Evolutionary conservation across 257 asterid species (phyloP).

Genomic region (Sherardia arvensis): DNA sequence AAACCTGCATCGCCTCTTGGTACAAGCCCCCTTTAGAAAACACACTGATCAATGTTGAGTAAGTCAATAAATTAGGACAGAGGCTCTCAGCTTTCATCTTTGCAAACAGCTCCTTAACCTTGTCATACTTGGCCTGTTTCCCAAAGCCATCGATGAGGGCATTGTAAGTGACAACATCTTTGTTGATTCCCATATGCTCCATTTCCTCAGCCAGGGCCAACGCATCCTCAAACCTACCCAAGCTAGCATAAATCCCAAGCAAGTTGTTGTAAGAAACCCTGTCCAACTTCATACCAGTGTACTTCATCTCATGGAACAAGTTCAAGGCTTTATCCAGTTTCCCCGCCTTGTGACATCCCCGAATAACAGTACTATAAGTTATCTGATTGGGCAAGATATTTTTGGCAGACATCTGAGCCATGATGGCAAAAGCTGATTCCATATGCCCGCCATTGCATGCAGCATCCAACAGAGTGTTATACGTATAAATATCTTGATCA

Average conservation of each 20-base stretch:
- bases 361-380: conserved; percentile 79
- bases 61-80: conserved; percentile 71
- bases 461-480: conserved; percentile 74
- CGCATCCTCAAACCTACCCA: conserved; percentile 85
- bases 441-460: conserved; percentile 80
- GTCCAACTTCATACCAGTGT: conserved; percentile 64
- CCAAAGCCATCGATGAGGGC: conserved; percentile 88
- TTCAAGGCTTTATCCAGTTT: conserved; percentile 57
- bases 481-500: conserved; percentile 82
- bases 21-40: conserved; percentile 70
- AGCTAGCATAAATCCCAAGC: conserved; percentile 73
- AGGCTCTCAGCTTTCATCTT: conserved; percentile 65
- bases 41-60: conserved; percentile 74
- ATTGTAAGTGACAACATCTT: conserved; percentile 89
- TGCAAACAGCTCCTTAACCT: conserved; percentile 61
- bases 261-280: conserved; percentile 84
- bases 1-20: conserved; percentile 57
- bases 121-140: conserved; percentile 67
- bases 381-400: conserved; percentile 71
- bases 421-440: conserved; percentile 71
- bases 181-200: conserved; percentile 82
- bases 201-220: conserved; percentile 69
- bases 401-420: conserved; percentile 65
- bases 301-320: conserved; percentile 82
- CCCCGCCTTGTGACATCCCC: conserved; percentile 88